phyloP scores from a whole-genome alignment of 306 rosid genomes.

The Trifolium subterraneum region DNA sequence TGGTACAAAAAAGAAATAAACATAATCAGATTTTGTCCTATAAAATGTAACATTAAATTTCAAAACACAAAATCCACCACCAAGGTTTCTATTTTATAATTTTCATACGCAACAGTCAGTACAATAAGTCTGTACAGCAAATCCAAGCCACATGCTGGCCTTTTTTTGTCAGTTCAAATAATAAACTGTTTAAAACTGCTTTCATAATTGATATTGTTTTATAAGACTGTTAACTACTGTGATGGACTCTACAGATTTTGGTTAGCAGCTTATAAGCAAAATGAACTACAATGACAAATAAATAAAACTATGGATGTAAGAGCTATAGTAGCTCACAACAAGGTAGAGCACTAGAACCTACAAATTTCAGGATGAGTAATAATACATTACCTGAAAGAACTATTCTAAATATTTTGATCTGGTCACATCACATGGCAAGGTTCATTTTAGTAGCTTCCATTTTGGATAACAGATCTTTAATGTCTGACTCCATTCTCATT shows the following conservation, averaged over 20 bases:
- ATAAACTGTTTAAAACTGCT: conserved; percentile 39
- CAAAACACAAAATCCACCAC: conserved; percentile 11
- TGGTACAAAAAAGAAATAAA: neutral
- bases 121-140: conserved; percentile 31
- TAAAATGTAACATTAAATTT: conserved; percentile 2
- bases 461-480: conserved; percentile 79
- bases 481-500: conserved; percentile 89
- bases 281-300: conserved; percentile 45
- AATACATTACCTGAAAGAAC: conserved; percentile 50
- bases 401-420: conserved; percentile 40
- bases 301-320: conserved; percentile 49
- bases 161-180: conserved; percentile 26
- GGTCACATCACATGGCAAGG: conserved; percentile 72
- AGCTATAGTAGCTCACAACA: conserved; percentile 47
- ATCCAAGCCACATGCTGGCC: conserved; percentile 15
- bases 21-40: neutral
- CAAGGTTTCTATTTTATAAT: conserved; percentile 1
- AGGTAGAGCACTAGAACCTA: conserved; percentile 45
- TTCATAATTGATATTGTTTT: conserved; percentile 44
- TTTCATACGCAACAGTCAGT: conserved; percentile 29
- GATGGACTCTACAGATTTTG: conserved; percentile 61
- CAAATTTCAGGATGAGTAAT: conserved; percentile 41
- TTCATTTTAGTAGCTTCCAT: conserved; percentile 96
- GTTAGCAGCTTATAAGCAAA: conserved; percentile 61
- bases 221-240: conserved; percentile 54